These are phyloP conservation scores for Miscanthus lutarioriparius DNA, from an alignment of 176 grass and related monocot genomes.

Conservation along the genomic window DNA sequence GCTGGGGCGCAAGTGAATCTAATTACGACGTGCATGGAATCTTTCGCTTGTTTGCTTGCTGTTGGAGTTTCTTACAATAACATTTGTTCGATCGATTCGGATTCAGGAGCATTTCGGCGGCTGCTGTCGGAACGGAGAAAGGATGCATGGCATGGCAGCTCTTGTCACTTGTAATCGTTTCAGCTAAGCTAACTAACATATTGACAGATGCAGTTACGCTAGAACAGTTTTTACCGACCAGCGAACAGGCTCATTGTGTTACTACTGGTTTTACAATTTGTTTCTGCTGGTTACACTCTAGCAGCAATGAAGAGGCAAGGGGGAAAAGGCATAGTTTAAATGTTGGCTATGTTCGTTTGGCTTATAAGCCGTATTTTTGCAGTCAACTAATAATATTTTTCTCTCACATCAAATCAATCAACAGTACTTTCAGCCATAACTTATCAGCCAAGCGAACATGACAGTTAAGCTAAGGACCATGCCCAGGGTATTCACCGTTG, in stretches of 20 bases:
- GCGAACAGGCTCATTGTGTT: neutral
- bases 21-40: constrained; percentile 50
- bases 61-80: constrained; percentile 39
- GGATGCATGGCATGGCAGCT: neutral
- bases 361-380: too few relatives aligned
- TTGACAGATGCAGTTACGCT: neutral
- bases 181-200: neutral
- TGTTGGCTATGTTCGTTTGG: too few relatives aligned
- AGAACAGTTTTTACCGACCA: neutral
- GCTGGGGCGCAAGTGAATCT: neutral
- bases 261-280: neutral
- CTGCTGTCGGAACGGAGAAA: constrained; percentile 19
- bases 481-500: neutral
- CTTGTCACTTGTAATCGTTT: constrained; percentile 9
- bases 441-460: too few relatives aligned
- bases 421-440: too few relatives aligned
- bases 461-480: too few relatives aligned
- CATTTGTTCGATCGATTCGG: constrained; percentile 19
- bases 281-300: neutral
- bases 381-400: too few relatives aligned
- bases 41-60: constrained; percentile 53
- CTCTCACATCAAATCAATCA: too few relatives aligned
- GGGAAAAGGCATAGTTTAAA: neutral
- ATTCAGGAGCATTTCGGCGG: constrained; percentile 25
- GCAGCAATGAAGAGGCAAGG: neutral